These are phyloP conservation scores for Castanea sativa DNA, from an alignment of 306 rosid genomes.

Conservation along the genomic window DNA sequence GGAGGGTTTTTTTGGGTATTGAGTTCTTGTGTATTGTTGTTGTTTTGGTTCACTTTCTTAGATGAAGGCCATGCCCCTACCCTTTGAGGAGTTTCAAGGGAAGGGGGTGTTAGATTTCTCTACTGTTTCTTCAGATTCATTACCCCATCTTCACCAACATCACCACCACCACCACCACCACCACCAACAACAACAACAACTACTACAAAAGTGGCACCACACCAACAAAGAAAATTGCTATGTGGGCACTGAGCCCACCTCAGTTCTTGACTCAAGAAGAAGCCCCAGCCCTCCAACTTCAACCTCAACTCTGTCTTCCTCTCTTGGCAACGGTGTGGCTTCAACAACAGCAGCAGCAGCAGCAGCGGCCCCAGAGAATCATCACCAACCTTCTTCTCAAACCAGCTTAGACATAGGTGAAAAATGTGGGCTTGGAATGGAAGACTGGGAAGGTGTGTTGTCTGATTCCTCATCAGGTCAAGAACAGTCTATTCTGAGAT, in stretches of 20 bases:
- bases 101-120: constrained; percentile 75
- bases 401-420: constrained; percentile 31
- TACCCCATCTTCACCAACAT: constrained; percentile 13
- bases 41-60: constrained; percentile 34
- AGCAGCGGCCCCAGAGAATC: constrained; percentile 31
- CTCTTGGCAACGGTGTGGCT: constrained; percentile 43
- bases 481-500: constrained; percentile 71
- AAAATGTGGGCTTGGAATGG: constrained; percentile 77
- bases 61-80: constrained; percentile 98
- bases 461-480: constrained; percentile 71
- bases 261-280: constrained; percentile 64
- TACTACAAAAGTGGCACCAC: constrained; percentile 51
- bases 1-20: constrained; percentile 37
- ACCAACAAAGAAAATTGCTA: constrained; percentile 55
- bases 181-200: background rate
- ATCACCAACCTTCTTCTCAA: constrained; percentile 16
- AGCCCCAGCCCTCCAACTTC: constrained; percentile 80
- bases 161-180: background rate
- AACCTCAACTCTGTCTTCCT: constrained; percentile 92
- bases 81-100: constrained; percentile 88
- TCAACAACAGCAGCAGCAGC: constrained; percentile 28
- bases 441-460: constrained; percentile 86
- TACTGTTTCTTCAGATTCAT: constrained; percentile 50
- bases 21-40: constrained; percentile 35
- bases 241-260: constrained; percentile 96